Evolutionary conservation across 2,329 filamentous ascomycete genomes (phyloP).

Genomic region (Colletotrichum coccodes): DNA sequence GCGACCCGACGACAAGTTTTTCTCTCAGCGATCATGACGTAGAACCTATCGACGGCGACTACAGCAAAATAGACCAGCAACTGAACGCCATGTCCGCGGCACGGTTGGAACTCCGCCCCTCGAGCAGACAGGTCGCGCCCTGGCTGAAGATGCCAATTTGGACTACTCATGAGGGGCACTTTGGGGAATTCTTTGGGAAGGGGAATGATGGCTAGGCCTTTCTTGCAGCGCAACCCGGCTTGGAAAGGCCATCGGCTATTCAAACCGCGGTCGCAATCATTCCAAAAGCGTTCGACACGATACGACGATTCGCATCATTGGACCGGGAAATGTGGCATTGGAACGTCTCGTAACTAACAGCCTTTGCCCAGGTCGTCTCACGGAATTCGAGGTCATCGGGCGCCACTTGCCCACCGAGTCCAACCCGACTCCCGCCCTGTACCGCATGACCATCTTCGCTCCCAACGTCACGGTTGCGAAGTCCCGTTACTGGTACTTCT

Average conservation of each 20-base stretch:
- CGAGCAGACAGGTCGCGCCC: not conserved
- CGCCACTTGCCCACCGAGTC: constrained; percentile 98
- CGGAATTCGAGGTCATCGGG: constrained; percentile 99
- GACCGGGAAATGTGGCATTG: not conserved
- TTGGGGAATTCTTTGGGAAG: too few relatives aligned
- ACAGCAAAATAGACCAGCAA: not conserved
- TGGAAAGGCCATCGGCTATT: not conserved
- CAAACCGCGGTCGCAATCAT: not conserved
- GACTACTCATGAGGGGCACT: not conserved
- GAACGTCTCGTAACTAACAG: constrained; percentile 42
- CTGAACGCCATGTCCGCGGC: not conserved
- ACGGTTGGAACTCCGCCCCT: not conserved
- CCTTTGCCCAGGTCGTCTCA: constrained; percentile 85
- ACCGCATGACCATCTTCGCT: constrained; percentile 99
- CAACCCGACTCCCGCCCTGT: constrained; percentile 97
- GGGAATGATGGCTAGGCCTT: not conserved
- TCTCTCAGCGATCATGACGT: not conserved
- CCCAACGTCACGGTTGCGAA: constrained; percentile 98
- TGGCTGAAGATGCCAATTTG: too few relatives aligned
- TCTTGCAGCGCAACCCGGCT: not conserved
- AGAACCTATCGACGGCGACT: not conserved
- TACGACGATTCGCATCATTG: not conserved
- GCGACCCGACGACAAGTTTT: constrained; percentile 25
- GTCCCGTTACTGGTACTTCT: constrained; percentile 99
- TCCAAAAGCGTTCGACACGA: not conserved